These are phyloP conservation scores for Penicillium olsonii DNA, from an alignment of 2,329 filamentous ascomycete genomes.

Conservation along the genomic window DNA sequence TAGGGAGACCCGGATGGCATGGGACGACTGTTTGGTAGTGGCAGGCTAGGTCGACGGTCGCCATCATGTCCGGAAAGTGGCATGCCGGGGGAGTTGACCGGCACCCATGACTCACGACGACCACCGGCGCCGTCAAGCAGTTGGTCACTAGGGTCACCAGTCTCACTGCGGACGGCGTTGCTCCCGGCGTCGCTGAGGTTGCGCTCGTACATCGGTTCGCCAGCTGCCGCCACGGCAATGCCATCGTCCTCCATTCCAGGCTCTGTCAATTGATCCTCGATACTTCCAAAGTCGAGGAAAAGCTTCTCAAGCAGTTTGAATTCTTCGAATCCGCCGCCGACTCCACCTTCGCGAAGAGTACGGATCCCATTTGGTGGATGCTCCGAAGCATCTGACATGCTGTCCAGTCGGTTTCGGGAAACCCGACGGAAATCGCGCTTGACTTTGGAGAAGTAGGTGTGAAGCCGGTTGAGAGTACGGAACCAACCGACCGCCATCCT, in stretches of 20 bases:
- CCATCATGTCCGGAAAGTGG: constrained; percentile 33
- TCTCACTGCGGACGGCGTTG: constrained; percentile 43
- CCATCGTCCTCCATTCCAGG: constrained; percentile 35
- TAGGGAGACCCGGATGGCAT: constrained; percentile 39
- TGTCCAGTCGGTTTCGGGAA: constrained; percentile 34
- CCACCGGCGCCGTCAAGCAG: constrained; percentile 32
- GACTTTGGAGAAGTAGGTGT: constrained; percentile 44
- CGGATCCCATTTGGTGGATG: constrained; percentile 31
- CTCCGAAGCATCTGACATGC: constrained; percentile 31
- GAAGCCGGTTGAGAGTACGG: constrained; percentile 45
- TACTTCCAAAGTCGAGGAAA: constrained; percentile 41
- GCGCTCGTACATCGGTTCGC: constrained; percentile 32
- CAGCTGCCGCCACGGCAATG: constrained; percentile 18
- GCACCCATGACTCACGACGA: constrained; percentile 46
- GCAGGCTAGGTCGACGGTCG: constrained; percentile 41
- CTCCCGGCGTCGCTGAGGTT: constrained; percentile 43
- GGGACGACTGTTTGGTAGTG: constrained; percentile 35
- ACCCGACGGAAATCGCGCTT: constrained; percentile 40
- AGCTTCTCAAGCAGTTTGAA: constrained; percentile 45
- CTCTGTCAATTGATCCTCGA: constrained; percentile 43
- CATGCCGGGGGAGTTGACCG: constrained; percentile 40
- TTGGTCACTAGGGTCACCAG: constrained; percentile 34
- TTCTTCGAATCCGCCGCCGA: constrained; percentile 38
- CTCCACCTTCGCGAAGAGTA: constrained; percentile 34
- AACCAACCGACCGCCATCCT: constrained; percentile 47